phyloP scores from a whole-genome alignment of 768 basidiomycete species.

The Pluteus cervinus region DNA sequence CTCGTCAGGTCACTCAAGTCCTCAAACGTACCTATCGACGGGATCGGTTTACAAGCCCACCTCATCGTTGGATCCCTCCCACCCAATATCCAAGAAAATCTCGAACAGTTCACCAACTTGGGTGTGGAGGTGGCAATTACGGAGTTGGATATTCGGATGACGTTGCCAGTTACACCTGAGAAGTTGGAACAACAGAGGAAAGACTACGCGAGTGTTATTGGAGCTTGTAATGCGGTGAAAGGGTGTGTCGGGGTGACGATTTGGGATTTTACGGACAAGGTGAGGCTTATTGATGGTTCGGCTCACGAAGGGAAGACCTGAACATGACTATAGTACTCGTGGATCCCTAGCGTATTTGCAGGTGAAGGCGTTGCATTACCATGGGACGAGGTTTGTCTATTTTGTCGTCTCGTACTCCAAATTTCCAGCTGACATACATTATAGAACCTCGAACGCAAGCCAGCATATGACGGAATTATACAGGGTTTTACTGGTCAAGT shows the following conservation, averaged over 20 bases:
- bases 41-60: constrained; percentile 40
- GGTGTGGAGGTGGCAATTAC: constrained; percentile 46
- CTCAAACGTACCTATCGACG: constrained; percentile 37
- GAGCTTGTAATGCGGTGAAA: too few relatives aligned
- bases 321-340: constrained; percentile 40
- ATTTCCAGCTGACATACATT: too few relatives aligned
- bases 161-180: constrained; percentile 26
- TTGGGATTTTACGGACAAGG: too few relatives aligned
- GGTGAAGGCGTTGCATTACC: constrained; percentile 35
- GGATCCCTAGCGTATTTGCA: constrained; percentile 30
- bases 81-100: constrained; percentile 24
- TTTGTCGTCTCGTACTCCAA: too few relatives aligned
- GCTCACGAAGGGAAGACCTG: too few relatives aligned
- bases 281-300: too few relatives aligned
- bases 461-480: too few relatives aligned
- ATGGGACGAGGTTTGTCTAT: constrained; percentile 35
- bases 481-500: too few relatives aligned
- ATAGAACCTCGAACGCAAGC: too few relatives aligned
- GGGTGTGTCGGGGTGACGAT: too few relatives aligned
- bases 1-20: constrained; percentile 33
- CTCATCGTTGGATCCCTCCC: constrained; percentile 39
- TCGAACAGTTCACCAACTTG: constrained; percentile 34
- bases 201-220: too few relatives aligned
- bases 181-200: too few relatives aligned
- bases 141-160: constrained; percentile 42